Conservation (phyloP, 805 yeast species). For the Barnettozyma salicaria region DNA sequence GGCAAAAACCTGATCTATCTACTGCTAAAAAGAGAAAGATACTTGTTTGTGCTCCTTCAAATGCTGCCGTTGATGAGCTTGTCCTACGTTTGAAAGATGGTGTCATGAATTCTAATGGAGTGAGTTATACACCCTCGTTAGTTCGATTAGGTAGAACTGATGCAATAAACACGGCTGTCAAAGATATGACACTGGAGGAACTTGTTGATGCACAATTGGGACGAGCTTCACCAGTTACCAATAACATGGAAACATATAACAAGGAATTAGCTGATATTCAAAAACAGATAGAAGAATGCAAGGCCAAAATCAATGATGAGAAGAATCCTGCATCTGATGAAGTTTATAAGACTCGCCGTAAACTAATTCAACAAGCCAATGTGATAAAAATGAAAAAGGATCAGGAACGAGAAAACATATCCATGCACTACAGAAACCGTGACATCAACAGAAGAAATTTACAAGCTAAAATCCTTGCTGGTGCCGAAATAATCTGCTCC, state of each 20-base stretch:
- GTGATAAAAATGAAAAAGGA: slow-evolving; percentile 71
- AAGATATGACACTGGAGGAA: slow-evolving; percentile 80
- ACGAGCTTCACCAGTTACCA: slow-evolving; percentile 13
- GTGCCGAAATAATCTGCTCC: slow-evolving; percentile 83
- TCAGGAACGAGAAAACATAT: slow-evolving; percentile 67
- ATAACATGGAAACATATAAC: slow-evolving; percentile 47
- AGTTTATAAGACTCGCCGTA: slow-evolving; percentile 46
- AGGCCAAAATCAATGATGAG: slow-evolving; percentile 24
- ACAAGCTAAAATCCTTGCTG: slow-evolving; percentile 64
- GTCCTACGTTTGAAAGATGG: slow-evolving; percentile 78
- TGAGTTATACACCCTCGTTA: slow-evolving; percentile 50
- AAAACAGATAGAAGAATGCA: slow-evolving; percentile 17
- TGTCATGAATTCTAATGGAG: slow-evolving; percentile 51
- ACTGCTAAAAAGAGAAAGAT: slow-evolving; percentile 41
- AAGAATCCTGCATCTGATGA: slow-evolving; percentile 36
- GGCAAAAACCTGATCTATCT: slow-evolving; percentile 19
- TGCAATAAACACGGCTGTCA: slow-evolving; percentile 75
- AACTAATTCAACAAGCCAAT: slow-evolving; percentile 54
- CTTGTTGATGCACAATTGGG: slow-evolving; percentile 51
- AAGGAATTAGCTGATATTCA: slow-evolving; percentile 31
- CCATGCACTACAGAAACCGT: slow-evolving; percentile 62
- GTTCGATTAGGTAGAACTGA: slow-evolving; percentile 90
- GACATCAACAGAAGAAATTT: slow-evolving; percentile 73
- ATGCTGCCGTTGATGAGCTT: slow-evolving; percentile 97
- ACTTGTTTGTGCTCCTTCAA: slow-evolving; percentile 94